Evolutionary conservation across 805 yeast genomes (phyloP), one percentile per base, ranked within the genome.

Genomic region (Ascoidea rubescens): DNA sequence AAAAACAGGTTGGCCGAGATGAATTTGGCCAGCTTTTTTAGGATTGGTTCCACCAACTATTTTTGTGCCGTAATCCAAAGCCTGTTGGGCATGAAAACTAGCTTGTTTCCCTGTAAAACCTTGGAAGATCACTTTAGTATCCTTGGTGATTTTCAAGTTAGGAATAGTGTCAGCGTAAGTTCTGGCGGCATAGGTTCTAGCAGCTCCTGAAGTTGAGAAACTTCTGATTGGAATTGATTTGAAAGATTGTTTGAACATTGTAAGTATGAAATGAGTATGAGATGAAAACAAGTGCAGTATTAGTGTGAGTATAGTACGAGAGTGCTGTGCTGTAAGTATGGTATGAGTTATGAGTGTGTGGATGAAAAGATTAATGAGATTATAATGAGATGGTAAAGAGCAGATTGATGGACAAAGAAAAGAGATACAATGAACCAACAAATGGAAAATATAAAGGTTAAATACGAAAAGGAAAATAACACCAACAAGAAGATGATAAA

Each of bases 31-130:
- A 45, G 98, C 99, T 71, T 93, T 93, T 77, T 85, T 91, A 56
- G 99, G 99, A 76, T 93, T 93, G 63, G 96, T 91, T 71, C 99
- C 99, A 62, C 99, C 99, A 42, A 93, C 96, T 55, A 93, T 86
- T 68, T 91, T 76, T 54, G 99, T 93, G 60, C 97, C 97, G 68
- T 93, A 91, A 51, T 83, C 96, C 62, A 89, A 74, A 53, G 99
- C 96, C 71, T 91, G 96, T 68, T 87, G 80, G 54, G 99, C 98
- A 69, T 93, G 99, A 87, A 93, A 93, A 43, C 98, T 88, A 55
- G 93, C 99, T 73, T 93, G 99, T 68, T 78, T 88, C 67, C 99
- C 99, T 54, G 99, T 93, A 78, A 93, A 93, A 60, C 95, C 99
- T 73, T 93, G 99, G 79, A 79, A 90, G 64, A 93, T 84, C 54